Evolutionary conservation across 805 yeast species (phyloP).

Genomic region (Wickerhamomyces strasburgensis): DNA sequence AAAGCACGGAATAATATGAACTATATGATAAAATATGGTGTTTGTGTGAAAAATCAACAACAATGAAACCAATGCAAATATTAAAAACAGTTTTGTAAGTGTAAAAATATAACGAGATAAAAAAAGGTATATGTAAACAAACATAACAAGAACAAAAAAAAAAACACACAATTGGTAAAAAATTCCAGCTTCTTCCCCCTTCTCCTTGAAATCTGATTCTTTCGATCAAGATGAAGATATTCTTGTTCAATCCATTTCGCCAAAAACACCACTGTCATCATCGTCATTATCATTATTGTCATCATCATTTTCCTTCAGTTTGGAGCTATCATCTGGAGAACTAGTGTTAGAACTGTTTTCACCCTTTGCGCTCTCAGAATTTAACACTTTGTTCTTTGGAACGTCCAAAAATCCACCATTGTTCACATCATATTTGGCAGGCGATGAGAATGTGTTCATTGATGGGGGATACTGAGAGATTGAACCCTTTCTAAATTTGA

Average conservation of each 20-base stretch:
- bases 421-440: conserved; percentile 10
- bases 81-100: too few relatives aligned
- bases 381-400: conserved; percentile 13
- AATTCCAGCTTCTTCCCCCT: too few relatives aligned
- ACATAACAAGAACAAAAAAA: too few relatives aligned
- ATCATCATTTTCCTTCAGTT: conserved; percentile 11
- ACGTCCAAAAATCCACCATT: conserved; percentile 33
- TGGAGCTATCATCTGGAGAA: conserved; percentile 6
- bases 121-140: too few relatives aligned
- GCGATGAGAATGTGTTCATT: conserved; percentile 9
- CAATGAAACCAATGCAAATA: too few relatives aligned
- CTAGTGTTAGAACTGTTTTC: conserved; percentile 10
- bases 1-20: too few relatives aligned
- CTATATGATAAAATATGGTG: too few relatives aligned
- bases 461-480: conserved; percentile 44
- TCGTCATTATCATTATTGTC: conserved; percentile 14
- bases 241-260: conserved; percentile 31
- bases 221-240: too few relatives aligned
- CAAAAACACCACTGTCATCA: conserved; percentile 32
- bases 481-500: conserved; percentile 35
- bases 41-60: too few relatives aligned
- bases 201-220: too few relatives aligned
- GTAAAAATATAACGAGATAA: too few relatives aligned
- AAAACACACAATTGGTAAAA: too few relatives aligned
- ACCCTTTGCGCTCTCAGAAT: conserved; percentile 4